A percentile compares a stretch with the other conserved stretches of the same genome.
Evolutionary conservation across 257 asterid genomes (phyloP).

Genomic region (Capsicum rhomboideum): DNA sequence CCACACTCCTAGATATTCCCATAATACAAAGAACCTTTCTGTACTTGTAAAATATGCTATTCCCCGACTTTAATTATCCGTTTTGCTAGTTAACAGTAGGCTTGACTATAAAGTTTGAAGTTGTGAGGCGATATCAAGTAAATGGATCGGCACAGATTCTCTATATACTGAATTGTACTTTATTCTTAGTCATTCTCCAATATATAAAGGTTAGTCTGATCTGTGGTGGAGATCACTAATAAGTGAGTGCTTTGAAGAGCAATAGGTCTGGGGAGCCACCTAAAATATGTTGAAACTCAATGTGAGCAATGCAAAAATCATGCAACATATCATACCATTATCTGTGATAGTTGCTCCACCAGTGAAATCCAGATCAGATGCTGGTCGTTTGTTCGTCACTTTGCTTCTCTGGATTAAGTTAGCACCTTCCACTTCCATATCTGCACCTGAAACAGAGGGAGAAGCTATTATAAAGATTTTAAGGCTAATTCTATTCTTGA

Average conservation of each 20-base stretch:
- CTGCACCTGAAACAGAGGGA: conserved; percentile 14
- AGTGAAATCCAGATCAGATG: conserved; percentile 17
- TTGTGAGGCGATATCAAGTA: neutral
- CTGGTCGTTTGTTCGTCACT: conserved; percentile 20
- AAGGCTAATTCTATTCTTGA: neutral
- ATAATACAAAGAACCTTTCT: neutral
- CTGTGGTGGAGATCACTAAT: neutral
- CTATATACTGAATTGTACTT: neutral
- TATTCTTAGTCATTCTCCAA: neutral
- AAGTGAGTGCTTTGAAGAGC: neutral
- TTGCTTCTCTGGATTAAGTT: conserved; percentile 3
- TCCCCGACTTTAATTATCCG: neutral
- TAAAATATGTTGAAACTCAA: neutral
- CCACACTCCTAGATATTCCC: neutral
- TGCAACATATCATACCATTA: conserved; percentile 12
- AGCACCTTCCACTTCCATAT: neutral
- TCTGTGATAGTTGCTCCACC: neutral
- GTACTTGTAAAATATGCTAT: neutral
- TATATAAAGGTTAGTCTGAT: neutral
- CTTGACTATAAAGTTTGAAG: neutral
- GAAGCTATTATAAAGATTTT: neutral
- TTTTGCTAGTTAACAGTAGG: neutral
- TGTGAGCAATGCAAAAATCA: neutral
- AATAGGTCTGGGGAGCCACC: neutral
- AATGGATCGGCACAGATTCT: neutral